These are phyloP conservation scores for Ilex paraguariensis DNA, from an alignment of 305 asterid species.

Conservation along the genomic window DNA sequence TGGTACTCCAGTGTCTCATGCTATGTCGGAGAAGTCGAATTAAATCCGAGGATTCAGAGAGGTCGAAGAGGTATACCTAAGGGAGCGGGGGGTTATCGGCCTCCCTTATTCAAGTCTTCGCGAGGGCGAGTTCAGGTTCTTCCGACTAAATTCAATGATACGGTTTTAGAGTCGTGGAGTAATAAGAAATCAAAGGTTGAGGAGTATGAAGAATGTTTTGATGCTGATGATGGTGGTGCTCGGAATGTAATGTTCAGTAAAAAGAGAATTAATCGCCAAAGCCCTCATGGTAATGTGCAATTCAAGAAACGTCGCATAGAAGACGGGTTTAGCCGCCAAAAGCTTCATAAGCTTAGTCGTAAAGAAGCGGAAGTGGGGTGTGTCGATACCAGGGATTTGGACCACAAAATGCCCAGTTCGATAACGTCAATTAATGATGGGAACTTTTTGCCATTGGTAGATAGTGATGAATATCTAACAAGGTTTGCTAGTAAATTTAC, in stretches of 20 bases:
- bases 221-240: slow-evolving; percentile 23
- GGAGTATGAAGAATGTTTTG: slow-evolving; percentile 24
- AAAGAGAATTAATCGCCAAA: slow-evolving; percentile 43
- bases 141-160: slow-evolving; percentile 57
- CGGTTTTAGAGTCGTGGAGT: slow-evolving; percentile 67
- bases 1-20: slow-evolving; percentile 25
- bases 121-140: slow-evolving; percentile 67
- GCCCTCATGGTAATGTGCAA: slow-evolving; percentile 22
- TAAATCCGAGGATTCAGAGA: slow-evolving; percentile 8
- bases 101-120: slow-evolving; percentile 68
- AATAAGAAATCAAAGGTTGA: slow-evolving; percentile 36
- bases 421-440: slow-evolving; percentile 47
- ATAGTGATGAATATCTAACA: slow-evolving; percentile 25
- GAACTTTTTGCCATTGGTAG: slow-evolving; percentile 35
- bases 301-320: slow-evolving; percentile 36
- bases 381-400: slow-evolving; percentile 8
- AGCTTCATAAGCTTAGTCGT: slow-evolving; percentile 24
- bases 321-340: slow-evolving; percentile 21
- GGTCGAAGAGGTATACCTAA: slow-evolving; percentile 19
- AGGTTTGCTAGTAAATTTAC: slow-evolving; percentile 13
- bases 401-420: slow-evolving; percentile 28
- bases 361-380: slow-evolving; percentile 10
- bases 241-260: slow-evolving; percentile 17
- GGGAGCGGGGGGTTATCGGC: slow-evolving; percentile 24
- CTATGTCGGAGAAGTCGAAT: slow-evolving; percentile 22